Evolutionary conservation across 2,329 filamentous ascomycete genomes (phyloP).

Genomic region (Botryotinia calthae): DNA sequence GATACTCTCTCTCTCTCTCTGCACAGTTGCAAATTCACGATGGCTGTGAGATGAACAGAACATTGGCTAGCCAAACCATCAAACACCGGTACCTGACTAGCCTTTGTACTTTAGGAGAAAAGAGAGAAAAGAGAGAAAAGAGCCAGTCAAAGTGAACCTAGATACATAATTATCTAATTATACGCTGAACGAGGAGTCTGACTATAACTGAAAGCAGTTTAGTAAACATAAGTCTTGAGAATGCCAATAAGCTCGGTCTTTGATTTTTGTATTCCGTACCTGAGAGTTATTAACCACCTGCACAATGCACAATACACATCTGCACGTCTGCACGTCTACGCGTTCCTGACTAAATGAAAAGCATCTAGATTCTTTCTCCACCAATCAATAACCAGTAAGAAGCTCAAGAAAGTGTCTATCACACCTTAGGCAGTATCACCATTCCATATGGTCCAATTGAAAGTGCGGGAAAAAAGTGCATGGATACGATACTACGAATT

Average conservation of each 20-base stretch:
- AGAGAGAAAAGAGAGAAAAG: neutral
- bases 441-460: neutral
- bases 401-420: neutral
- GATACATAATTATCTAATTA: neutral
- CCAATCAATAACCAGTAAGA: neutral
- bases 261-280: neutral
- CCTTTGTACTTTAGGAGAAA: neutral
- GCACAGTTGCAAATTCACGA: neutral
- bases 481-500: neutral
- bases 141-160: neutral
- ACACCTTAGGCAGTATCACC: neutral
- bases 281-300: neutral
- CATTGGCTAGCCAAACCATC: neutral
- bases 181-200: neutral
- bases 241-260: neutral
- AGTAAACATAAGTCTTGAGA: neutral
- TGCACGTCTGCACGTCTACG: neutral
- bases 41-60: neutral
- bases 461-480: neutral
- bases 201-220: neutral
- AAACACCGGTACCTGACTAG: conserved; percentile 1
- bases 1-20: neutral
- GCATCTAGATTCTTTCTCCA: neutral
- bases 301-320: neutral
- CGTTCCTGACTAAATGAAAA: neutral